Percentiles rank a stretch among this genome's conserved stretches.
These are phyloP conservation scores for Cucumis hystrix DNA, from an alignment of 306 rosid species.

Conservation along the genomic window DNA sequence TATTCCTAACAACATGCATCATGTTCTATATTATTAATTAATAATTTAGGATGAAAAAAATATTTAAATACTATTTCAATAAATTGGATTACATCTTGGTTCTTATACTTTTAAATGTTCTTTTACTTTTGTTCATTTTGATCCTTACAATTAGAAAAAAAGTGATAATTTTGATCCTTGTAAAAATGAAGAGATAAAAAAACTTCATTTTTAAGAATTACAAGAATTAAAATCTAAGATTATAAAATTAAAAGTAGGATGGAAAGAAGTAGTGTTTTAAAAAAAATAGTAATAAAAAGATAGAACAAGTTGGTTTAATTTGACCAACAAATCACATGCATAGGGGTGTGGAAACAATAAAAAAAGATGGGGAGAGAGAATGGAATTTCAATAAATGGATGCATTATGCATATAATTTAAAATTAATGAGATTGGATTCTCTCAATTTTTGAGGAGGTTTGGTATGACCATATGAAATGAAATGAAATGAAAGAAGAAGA, in stretches of 20 bases:
- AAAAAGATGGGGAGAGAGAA: neutral
- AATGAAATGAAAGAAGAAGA: neutral
- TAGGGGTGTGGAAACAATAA: neutral
- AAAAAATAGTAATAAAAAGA: neutral
- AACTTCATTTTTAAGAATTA: too few relatives aligned
- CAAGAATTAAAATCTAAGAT: too few relatives aligned
- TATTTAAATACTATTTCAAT: too few relatives aligned
- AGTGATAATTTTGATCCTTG: too few relatives aligned
- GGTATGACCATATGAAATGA: neutral
- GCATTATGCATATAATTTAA: neutral
- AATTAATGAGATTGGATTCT: neutral
- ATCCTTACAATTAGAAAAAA: too few relatives aligned
- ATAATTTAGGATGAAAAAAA: neutral
- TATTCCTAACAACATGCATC: neutral
- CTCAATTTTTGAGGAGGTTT: neutral
- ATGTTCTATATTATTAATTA: neutral
- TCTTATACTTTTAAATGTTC: too few relatives aligned
- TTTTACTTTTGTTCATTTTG: too few relatives aligned
- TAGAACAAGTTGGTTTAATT: neutral
- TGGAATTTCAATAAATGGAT: neutral
- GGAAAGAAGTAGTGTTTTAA: too few relatives aligned
- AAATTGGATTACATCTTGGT: too few relatives aligned
- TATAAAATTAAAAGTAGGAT: too few relatives aligned
- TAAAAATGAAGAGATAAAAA: too few relatives aligned
- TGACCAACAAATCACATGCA: constrained; percentile 7